Evolutionary conservation across 2,329 filamentous ascomycete genomes (phyloP), one percentile per base, ranked within the genome.

Genomic region (Xylaria hypoxylon): DNA sequence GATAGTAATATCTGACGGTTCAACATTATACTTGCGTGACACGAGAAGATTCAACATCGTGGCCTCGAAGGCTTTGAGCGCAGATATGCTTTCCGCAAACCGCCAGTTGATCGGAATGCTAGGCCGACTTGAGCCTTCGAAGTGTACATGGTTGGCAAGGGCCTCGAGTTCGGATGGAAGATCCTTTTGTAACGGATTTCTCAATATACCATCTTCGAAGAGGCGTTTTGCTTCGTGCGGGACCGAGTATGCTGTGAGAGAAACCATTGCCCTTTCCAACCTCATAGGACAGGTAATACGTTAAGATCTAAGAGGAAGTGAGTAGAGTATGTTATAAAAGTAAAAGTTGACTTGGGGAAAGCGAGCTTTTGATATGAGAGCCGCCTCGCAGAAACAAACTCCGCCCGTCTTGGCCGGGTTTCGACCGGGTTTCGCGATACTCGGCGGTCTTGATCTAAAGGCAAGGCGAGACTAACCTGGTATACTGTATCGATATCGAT

Each of bases 51-150:
- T 68, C 38, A 66, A 35, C 59, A 68, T 60, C 0, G 63, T 66
- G 7, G 62, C 66, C 15, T 68, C 66, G 31, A 68, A 66, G 5
- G 66, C 66, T 44, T 66, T 68, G 5, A 68, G 59, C 5, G 63
- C 66, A 22, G 63, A 65, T 8, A 66, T 66, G 38, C 62, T 66
- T 28, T 68, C 66, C 4, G 66, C 45, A 31, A 66, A 62, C 1
- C 64, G 63, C 59, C 59, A 68, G n/a, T 65, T 65, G 31, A 63
- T 68, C 3, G 66, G 63, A 3, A 68, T 24, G n/a, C 28, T 66
- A 2, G 66, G 66, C 4, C n/a, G 40, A 6, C n/a, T 48, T 47
- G 59, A 65, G 7, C 59, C 63, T 38, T 56, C 48, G 50, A 68
- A 68, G 17, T 56, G 59, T 0, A 63, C 66, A 53, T 47, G n/a